These are phyloP conservation scores for Hymenoscyphus scutula DNA, from an alignment of 2,329 filamentous ascomycete genomes.

Conservation along the genomic window DNA sequence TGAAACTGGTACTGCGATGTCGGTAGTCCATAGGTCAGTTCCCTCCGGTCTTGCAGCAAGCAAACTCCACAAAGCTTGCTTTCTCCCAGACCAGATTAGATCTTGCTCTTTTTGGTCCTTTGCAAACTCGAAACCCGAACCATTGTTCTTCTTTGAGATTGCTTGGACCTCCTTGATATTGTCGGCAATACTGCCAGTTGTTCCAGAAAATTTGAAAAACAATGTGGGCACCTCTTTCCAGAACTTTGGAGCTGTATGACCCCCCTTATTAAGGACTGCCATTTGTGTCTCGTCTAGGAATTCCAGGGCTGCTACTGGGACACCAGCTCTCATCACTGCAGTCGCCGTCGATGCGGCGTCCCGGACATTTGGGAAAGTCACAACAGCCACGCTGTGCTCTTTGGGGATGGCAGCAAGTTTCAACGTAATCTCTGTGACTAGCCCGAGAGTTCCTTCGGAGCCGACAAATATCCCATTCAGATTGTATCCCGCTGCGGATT, in stretches of 20 bases:
- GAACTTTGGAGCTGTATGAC: conserved; percentile 61
- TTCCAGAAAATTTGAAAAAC: conserved; percentile 84
- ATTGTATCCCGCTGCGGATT: conserved; percentile 80
- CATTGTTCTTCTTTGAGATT: conserved; percentile 63
- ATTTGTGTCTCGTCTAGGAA: conserved; percentile 87
- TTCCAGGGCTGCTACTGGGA: conserved; percentile 47
- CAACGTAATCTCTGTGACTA: conserved; percentile 81
- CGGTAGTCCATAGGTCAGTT: conserved; percentile 72
- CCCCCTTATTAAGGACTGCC: conserved; percentile 71
- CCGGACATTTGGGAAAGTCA: conserved; percentile 71
- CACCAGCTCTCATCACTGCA: conserved; percentile 62
- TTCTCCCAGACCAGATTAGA: conserved; percentile 75
- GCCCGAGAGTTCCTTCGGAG: conserved; percentile 74
- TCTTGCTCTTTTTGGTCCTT: conserved; percentile 66
- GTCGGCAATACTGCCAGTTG: conserved; percentile 69
- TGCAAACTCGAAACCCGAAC: conserved; percentile 71
- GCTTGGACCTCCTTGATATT: conserved; percentile 66
- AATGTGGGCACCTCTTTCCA: conserved; percentile 75
- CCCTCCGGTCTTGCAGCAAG: conserved; percentile 63
- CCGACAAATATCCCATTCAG: conserved; percentile 76
- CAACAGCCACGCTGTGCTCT: conserved; percentile 72
- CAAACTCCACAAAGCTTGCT: conserved; percentile 79
- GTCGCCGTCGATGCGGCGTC: conserved; percentile 71
- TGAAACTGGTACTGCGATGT: conserved; percentile 78
- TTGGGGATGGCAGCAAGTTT: conserved; percentile 75